These are phyloP conservation scores for Ganoderma sinense DNA, from an alignment of 1,284 basidiomycete species.

Conservation along the genomic window DNA sequence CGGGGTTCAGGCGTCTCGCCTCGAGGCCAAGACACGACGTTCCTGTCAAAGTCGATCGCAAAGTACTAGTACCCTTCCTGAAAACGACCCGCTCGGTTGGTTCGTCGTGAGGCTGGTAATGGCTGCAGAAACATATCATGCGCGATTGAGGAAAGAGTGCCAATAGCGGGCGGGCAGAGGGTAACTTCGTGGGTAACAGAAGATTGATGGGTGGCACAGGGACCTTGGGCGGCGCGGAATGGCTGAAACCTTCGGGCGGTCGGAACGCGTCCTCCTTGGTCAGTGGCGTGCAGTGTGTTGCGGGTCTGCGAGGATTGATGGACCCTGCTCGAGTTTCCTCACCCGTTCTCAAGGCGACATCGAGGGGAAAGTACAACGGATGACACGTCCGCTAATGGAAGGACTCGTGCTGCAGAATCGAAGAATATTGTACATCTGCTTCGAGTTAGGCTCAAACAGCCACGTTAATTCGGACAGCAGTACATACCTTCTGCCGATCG, in stretches of 20 bases:
- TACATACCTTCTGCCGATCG: neutral
- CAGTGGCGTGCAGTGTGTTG: constrained; percentile 1
- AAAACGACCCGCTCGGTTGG: neutral
- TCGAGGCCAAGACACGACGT: neutral
- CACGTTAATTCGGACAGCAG: neutral
- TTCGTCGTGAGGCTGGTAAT: neutral
- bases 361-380: neutral
- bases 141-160: neutral
- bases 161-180: neutral
- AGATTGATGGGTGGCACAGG: constrained; percentile 5
- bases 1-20: neutral
- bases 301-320: neutral
- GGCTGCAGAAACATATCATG: neutral
- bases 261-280: neutral
- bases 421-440: neutral
- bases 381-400: neutral
- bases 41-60: neutral
- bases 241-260: neutral
- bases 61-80: neutral
- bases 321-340: neutral
- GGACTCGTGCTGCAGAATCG: neutral
- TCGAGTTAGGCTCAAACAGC: neutral
- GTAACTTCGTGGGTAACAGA: neutral
- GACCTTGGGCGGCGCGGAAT: neutral
- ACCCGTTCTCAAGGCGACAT: neutral